Percentiles rank a stretch among this genome's conserved stretches.
phyloP scores from a whole-genome alignment of 2,329 filamentous ascomycete genomes.

The Aureobasidium sp. region DNA sequence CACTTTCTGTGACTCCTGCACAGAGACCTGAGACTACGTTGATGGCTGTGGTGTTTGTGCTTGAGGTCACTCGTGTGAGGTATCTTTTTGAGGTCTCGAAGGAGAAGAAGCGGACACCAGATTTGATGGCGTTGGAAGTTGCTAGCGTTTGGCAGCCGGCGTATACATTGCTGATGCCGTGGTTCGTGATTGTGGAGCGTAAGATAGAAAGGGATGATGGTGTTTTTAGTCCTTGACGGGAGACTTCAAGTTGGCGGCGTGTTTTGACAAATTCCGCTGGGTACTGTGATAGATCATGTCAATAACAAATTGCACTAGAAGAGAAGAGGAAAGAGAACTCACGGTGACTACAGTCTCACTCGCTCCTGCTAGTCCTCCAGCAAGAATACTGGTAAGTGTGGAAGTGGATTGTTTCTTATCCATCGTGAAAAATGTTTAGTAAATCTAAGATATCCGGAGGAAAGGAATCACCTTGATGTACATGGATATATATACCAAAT shows the following conservation, averaged over 20 bases:
- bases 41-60: constrained; percentile 13
- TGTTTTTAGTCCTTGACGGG: neutral
- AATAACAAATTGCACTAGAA: neutral
- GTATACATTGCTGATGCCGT: constrained; percentile 6
- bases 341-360: constrained; percentile 11
- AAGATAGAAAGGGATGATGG: constrained; percentile 8
- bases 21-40: constrained; percentile 19
- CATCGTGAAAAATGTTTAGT: neutral
- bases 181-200: neutral
- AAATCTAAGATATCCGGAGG: neutral
- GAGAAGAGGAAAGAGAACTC: neutral
- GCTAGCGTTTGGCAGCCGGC: constrained; percentile 6
- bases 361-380: constrained; percentile 8
- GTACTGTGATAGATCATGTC: neutral
- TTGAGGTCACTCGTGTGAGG: constrained; percentile 3
- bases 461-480: neutral
- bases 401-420: neutral
- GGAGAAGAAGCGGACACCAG: constrained; percentile 20
- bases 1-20: constrained; percentile 18
- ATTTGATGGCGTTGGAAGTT: constrained; percentile 8
- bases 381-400: constrained; percentile 5
- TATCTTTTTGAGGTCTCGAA: constrained; percentile 16
- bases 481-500: neutral
- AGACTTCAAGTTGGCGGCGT: constrained; percentile 10
- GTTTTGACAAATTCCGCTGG: constrained; percentile 13